Base-by-base conservation (phyloP, 1,139 yeast genomes). In the Blastobotrys apis region DNA sequence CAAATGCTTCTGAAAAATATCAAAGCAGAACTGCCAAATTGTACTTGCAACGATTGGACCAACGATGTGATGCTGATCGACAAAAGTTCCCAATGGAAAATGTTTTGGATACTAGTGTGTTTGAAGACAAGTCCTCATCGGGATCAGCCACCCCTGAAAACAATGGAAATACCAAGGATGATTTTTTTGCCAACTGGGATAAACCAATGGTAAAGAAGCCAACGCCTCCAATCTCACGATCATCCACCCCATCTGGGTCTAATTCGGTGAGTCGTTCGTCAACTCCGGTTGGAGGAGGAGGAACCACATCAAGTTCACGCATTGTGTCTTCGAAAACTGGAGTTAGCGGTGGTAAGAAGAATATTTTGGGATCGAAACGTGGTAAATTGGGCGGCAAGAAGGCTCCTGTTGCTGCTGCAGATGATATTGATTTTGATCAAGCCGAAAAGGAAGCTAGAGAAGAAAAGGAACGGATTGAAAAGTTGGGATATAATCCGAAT, bases 171-270 rank as follows among this genome's bases (percentile, higher is more conserved):
- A 71, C 80, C 33, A 77, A 75, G 35, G 95, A 87, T 60, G 97
- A 88, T 64, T 92, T 92, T 65, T 92, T 94, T 67, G 76, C 94
- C 45, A 83, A 79, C 63, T 88, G 95, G 94, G 87, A 86, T 50
- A 85, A 86, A 60, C 92, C 94, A 21, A 66, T 77, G 41, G 61
- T 70, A 33, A 56, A 63, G 47, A 60, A 63, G 48, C 59, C 69
- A 6, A 69, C 78, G 3, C 80, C 85, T 12, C 78, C 85, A 10
- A 62, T 77, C 5, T 77, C 84, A 10, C 67, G 75, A 48, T 68
- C 69, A 8, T 50, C 65, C 4, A 65, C 69, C n/a, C 67, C 71
- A 13, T 51, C 23, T 6, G 47, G 67, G 43, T 45, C 67, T 49
- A 50, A 64, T 57, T 64, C 67, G 55, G 51, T 50, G 40, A 54